Evolutionary conservation across 352 stramenopile species (phyloP), one percentile per base, ranked within the genome.

Genomic region (Saprolegnia diclina): DNA sequence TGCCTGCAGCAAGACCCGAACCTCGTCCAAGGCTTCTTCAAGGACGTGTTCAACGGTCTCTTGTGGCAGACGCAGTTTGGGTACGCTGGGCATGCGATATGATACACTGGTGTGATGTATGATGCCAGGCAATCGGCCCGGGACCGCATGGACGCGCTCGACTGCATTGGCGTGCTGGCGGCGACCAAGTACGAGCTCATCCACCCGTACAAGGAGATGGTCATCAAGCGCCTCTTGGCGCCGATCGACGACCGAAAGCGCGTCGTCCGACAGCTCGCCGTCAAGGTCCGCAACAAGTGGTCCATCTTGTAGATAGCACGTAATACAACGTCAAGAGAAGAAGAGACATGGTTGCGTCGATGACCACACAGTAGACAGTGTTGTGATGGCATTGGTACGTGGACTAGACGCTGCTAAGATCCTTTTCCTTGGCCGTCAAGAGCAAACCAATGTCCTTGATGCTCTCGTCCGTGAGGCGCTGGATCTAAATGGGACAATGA

Each of bases 271-370:
- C 87, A 95, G 73, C 81, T 79, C 59, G 84, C 88, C 2, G 89
- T 95, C 61, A 83, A 87, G n/a, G 85, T 96, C 65, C 87, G 89
- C 68, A 97, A 97, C 79, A 76, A 90, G 72, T 97, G 89, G 89
- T 92, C 88, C 64, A 82, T 97, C 46, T 76, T 96, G 71, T 94
- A 59, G 67, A 32, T n/a, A 48, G 42, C 42, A 48, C 29, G 5
- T 35, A 35, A 35, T 5, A 35, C n/a, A n/a, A n/a, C 29, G 29
- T 35, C 29, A 5, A 35, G 29, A 37, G 10, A 29, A 26, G 3
- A n/a, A 37, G 3, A 18, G 10, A 26, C 14, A 56, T 9, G 11
- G 16, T 24, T 1, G 55, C 0, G 55, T 35, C 55, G n/a, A n/a
- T 19, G n/a, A 5, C 18, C 7, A 22, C 19, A 26, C 35, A 55